phyloP scores from a whole-genome alignment of 2,329 filamentous ascomycete species.

The Fusarium sambucinum region DNA sequence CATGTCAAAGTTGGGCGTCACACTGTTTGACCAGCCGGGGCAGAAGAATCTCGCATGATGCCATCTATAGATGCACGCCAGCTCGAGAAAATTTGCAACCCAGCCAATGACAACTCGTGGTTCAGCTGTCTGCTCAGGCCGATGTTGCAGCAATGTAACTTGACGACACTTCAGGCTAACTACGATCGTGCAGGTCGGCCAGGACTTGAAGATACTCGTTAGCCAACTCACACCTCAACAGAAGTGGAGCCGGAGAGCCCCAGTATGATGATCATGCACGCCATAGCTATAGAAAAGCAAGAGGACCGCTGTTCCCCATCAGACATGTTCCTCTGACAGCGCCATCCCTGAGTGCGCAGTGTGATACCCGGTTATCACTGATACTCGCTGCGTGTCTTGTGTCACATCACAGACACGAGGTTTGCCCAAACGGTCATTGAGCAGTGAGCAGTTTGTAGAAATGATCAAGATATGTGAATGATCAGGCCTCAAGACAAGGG shows the following conservation, averaged over 20 bases:
- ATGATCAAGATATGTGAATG: not conserved
- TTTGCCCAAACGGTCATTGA: not conserved
- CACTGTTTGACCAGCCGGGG: not conserved
- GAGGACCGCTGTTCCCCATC: conserved; percentile 8
- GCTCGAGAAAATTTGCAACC: not conserved
- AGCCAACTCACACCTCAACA: conserved; percentile 8
- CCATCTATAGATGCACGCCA: not conserved
- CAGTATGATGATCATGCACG: conserved; percentile 27
- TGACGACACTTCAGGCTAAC: conserved; percentile 8
- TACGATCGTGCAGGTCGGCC: conserved; percentile 26
- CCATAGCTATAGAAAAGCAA: conserved; percentile 28
- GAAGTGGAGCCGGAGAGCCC: not conserved
- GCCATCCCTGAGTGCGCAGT: conserved; percentile 20
- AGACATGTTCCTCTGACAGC: conserved; percentile 1
- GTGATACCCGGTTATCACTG: not conserved
- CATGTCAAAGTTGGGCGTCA: not conserved
- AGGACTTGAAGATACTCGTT: not conserved
- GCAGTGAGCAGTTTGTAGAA: not conserved
- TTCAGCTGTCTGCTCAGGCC: not conserved
- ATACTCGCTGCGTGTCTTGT: not conserved
- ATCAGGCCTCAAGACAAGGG: not conserved
- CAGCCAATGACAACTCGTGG: conserved; percentile 1
- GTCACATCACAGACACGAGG: not conserved
- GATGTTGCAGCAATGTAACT: conserved; percentile 34
- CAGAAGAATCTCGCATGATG: conserved; percentile 11